Evolutionary conservation across 108 stramenopile genomes (phyloP).

Genomic region (Nitzschia putrida): DNA sequence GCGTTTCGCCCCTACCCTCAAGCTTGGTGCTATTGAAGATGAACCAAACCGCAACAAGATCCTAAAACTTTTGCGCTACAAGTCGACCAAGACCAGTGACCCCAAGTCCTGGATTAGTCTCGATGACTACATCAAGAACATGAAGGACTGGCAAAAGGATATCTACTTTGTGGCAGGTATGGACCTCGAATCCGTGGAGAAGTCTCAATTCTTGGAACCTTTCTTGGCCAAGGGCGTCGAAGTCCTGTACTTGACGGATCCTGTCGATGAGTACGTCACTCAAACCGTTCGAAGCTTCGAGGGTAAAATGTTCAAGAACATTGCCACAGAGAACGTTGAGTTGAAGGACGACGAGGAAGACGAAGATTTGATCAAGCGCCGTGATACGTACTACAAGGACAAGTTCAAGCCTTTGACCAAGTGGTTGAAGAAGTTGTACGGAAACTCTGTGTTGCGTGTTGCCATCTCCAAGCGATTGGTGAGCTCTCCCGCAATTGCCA

Average conservation of each 20-base stretch:
- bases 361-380: slow-evolving; percentile 87
- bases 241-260: slow-evolving; percentile 93
- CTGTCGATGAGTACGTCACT: slow-evolving; percentile 96
- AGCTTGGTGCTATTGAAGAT: slow-evolving; percentile 98
- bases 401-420: slow-evolving; percentile 95
- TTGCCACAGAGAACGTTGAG: slow-evolving; percentile 95
- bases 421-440: slow-evolving; percentile 91
- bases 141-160: slow-evolving; percentile 98
- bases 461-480: slow-evolving; percentile 89
- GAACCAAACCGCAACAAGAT: slow-evolving; percentile 90
- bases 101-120: slow-evolving; percentile 61
- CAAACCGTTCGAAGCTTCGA: slow-evolving; percentile 75
- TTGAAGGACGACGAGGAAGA: slow-evolving; percentile 98
- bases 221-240: slow-evolving; percentile 92
- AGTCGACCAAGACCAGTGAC: slow-evolving; percentile 62
- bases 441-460: slow-evolving; percentile 85
- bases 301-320: slow-evolving; percentile 86
- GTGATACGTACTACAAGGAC: slow-evolving; percentile 93
- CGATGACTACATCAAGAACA: slow-evolving; percentile 90
- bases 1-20: slow-evolving; percentile 91
- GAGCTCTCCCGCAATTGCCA: slow-evolving; percentile 90
- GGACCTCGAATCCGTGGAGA: slow-evolving; percentile 73
- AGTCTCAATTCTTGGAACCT: slow-evolving; percentile 93
- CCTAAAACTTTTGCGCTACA: slow-evolving; percentile 93
- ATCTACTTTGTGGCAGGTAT: slow-evolving; percentile 96